Conservation (phyloP, 2,329 filamentous ascomycete species). For the Coniochaeta hoffmannii region DNA sequence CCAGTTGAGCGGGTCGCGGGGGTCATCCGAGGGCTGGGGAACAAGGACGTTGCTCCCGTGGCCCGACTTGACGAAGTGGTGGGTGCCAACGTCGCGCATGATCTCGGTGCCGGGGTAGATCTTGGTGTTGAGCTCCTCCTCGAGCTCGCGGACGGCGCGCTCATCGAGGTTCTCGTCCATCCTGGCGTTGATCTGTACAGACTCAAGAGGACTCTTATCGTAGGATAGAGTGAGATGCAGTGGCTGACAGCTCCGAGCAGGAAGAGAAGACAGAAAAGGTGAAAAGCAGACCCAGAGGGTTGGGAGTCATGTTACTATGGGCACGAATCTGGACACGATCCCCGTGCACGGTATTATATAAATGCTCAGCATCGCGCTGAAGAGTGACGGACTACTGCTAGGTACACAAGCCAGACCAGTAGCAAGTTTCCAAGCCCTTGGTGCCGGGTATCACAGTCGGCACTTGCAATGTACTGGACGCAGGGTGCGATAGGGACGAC, state of each 20-base stretch:
- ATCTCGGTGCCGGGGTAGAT: conserved; percentile 29
- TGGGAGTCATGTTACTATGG: no score
- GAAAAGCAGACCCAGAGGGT: not conserved
- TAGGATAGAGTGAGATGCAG: not conserved
- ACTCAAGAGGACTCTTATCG: not conserved
- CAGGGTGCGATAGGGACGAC: no score
- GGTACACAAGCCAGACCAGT: no score
- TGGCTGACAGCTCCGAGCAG: not conserved
- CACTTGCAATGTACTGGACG: not conserved
- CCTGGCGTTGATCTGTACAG: not conserved
- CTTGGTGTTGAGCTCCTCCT: conserved; percentile 19
- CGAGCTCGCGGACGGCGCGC: conserved; percentile 11
- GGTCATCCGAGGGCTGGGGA: conserved; percentile 38
- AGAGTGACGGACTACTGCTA: not conserved
- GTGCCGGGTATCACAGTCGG: not conserved
- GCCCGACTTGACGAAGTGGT: conserved; percentile 55
- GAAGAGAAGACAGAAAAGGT: not conserved
- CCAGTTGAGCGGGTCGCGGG: conserved; percentile 43
- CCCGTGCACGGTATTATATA: not conserved
- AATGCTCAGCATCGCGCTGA: not conserved
- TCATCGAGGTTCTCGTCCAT: conserved; percentile 18
- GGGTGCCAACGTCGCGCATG: conserved; percentile 45
- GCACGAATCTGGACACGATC: no score
- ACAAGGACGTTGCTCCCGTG: conserved; percentile 34
- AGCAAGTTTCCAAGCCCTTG: not conserved